Evolutionary conservation across 2,329 filamentous ascomycete genomes (phyloP).

Genomic region (Rugonectria rugulosa): DNA sequence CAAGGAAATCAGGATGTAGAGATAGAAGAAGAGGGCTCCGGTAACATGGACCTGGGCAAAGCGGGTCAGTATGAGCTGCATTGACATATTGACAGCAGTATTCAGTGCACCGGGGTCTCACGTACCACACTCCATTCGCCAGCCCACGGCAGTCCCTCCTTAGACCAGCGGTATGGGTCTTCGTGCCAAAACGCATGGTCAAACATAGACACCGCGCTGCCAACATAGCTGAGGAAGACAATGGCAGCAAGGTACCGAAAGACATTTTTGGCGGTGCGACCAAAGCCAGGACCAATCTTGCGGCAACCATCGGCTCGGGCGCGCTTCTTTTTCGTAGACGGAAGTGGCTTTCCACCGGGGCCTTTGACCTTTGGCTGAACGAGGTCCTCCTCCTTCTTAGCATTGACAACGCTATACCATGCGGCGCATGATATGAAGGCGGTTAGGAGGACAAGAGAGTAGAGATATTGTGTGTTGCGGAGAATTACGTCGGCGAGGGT

Average conservation of each 20-base stretch:
- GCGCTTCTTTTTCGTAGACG: slow-evolving; percentile 66
- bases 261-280: slow-evolving; percentile 70
- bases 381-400: slow-evolving; percentile 57
- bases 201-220: slow-evolving; percentile 76
- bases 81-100: slow-evolving; percentile 14
- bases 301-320: slow-evolving; percentile 55
- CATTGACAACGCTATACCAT: slow-evolving; percentile 61
- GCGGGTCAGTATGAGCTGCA: slow-evolving; percentile 30
- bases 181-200: slow-evolving; percentile 70
- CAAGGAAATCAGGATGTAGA: slow-evolving; percentile 84
- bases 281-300: slow-evolving; percentile 62
- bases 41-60: slow-evolving; percentile 78
- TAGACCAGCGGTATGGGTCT: slow-evolving; percentile 48
- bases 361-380: slow-evolving; percentile 65
- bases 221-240: slow-evolving; percentile 78
- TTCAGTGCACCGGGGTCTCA: slow-evolving; percentile 28
- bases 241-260: slow-evolving; percentile 78
- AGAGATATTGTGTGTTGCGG: slow-evolving; percentile 57
- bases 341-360: slow-evolving; percentile 89
- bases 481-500: slow-evolving; percentile 52
- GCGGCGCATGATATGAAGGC: slow-evolving; percentile 60
- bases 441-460: slow-evolving; percentile 60
- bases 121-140: slow-evolving; percentile 79
- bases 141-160: slow-evolving; percentile 70
- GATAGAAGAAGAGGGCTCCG: slow-evolving; percentile 85